Evolutionary conservation across 345 rosid species (phyloP).

Genomic region (Ceriops tagal): DNA sequence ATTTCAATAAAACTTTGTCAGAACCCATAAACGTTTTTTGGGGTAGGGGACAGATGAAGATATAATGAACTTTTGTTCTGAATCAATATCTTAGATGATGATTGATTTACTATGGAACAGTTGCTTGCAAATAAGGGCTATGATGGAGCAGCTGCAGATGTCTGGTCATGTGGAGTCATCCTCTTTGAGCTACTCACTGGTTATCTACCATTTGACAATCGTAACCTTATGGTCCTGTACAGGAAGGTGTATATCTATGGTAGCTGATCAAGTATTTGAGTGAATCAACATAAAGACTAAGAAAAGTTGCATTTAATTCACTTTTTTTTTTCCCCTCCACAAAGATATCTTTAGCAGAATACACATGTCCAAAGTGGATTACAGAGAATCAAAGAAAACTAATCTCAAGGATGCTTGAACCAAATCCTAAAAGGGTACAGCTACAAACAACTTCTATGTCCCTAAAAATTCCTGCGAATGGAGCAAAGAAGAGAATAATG

Average conservation of each 20-base stretch:
- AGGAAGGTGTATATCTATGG: constrained; percentile 47
- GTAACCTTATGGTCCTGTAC: constrained; percentile 60
- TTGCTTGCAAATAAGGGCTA: constrained; percentile 67
- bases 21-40: no score
- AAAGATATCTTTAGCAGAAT: constrained; percentile 68
- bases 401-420: constrained; percentile 67
- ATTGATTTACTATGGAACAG: constrained; percentile 38
- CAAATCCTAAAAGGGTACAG: constrained; percentile 54
- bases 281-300: neutral
- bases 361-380: constrained; percentile 56
- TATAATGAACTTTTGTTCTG: neutral
- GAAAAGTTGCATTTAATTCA: neutral
- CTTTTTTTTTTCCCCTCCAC: neutral
- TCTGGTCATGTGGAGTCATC: constrained; percentile 92
- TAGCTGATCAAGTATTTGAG: neutral
- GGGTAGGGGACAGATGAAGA: neutral
- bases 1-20: no score
- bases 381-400: constrained; percentile 54
- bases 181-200: constrained; percentile 84
- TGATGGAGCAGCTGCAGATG: constrained; percentile 82
- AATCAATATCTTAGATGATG: constrained; percentile 11
- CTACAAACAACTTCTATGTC: neutral
- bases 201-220: constrained; percentile 69
- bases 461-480: neutral
- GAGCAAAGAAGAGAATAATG: neutral